phyloP scores from a whole-genome alignment of 2,329 filamentous ascomycete species.

The Coccinonectria pachysandricola region DNA sequence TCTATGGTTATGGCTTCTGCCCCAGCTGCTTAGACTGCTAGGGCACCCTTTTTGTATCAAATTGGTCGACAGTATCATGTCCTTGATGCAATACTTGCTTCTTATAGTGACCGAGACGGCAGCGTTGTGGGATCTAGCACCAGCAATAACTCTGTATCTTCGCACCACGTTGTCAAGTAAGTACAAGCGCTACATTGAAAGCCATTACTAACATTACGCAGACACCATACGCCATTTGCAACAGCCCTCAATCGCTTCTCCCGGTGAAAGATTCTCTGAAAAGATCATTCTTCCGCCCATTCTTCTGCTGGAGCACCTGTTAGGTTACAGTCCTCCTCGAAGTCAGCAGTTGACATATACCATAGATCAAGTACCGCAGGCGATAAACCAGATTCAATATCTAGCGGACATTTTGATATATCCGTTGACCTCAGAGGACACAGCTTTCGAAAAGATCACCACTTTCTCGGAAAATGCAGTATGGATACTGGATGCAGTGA shows the following conservation, averaged over 20 bases:
- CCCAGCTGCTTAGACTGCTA: constrained; percentile 45
- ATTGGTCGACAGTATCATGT: constrained; percentile 40
- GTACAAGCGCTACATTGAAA: constrained; percentile 10
- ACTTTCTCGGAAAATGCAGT: constrained; percentile 31
- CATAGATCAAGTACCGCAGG: constrained; percentile 31
- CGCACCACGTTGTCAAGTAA: constrained; percentile 37
- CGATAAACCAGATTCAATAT: constrained; percentile 34
- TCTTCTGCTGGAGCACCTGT: too few relatives aligned
- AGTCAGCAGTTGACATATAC: constrained; percentile 27
- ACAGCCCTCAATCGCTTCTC: constrained; percentile 17
- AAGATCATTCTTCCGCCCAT: too few relatives aligned
- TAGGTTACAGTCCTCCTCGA: constrained; percentile 16
- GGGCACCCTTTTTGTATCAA: constrained; percentile 39
- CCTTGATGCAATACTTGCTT: constrained; percentile 40
- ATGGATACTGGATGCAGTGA: constrained; percentile 41
- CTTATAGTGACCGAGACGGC: constrained; percentile 32
- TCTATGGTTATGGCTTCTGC: constrained; percentile 56
- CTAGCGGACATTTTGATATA: constrained; percentile 34
- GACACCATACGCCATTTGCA: constrained; percentile 26
- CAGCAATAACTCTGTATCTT: constrained; percentile 37
- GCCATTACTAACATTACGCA: constrained; percentile 13
- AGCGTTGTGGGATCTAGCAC: constrained; percentile 37
- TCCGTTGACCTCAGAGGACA: constrained; percentile 25
- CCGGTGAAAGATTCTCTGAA: too few relatives aligned
- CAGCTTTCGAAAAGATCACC: constrained; percentile 21